Evolutionary conservation across 352 stramenopile genomes (phyloP).

Genomic region (Pythium aristosporum): DNA sequence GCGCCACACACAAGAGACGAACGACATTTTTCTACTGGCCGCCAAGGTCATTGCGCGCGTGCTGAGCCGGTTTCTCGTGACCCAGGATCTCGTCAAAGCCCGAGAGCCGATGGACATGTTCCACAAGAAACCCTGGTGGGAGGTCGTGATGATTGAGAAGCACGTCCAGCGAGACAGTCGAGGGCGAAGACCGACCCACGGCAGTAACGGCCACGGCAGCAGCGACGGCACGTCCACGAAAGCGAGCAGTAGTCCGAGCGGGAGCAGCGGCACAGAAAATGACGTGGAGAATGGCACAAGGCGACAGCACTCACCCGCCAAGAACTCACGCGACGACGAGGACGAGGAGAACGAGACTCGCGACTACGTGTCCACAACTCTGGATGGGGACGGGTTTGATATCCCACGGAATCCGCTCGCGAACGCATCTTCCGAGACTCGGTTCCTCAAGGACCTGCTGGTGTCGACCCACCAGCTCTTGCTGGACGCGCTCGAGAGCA

Average conservation of each 20-base stretch:
- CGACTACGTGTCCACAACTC: conserved; percentile 21
- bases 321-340: not conserved
- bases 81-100: conserved; percentile 52
- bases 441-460: conserved; percentile 60
- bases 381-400: conserved; percentile 10
- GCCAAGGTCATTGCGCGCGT: conserved; percentile 84
- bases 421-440: conserved; percentile 27
- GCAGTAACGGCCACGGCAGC: not conserved
- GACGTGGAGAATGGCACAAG: not conserved
- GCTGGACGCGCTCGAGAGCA: conserved; percentile 65
- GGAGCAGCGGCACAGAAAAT: conserved; percentile 16
- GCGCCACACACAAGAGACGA: conserved; percentile 78
- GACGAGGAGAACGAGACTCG: conserved; percentile 17
- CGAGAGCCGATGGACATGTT: conserved; percentile 86
- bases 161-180: conserved; percentile 41
- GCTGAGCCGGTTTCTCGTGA: conserved; percentile 54
- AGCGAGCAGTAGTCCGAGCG: conserved; percentile 31
- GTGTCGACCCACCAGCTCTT: conserved; percentile 63
- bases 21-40: conserved; percentile 91
- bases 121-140: conserved; percentile 91
- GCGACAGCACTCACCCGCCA: not conserved
- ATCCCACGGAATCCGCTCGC: conserved; percentile 12
- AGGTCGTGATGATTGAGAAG: conserved; percentile 65
- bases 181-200: conserved; percentile 10
- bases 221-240: conserved; percentile 15